These are phyloP conservation scores for Leccinum uliginosum DNA, from an alignment of 768 basidiomycete genomes.

Conservation along the genomic window DNA sequence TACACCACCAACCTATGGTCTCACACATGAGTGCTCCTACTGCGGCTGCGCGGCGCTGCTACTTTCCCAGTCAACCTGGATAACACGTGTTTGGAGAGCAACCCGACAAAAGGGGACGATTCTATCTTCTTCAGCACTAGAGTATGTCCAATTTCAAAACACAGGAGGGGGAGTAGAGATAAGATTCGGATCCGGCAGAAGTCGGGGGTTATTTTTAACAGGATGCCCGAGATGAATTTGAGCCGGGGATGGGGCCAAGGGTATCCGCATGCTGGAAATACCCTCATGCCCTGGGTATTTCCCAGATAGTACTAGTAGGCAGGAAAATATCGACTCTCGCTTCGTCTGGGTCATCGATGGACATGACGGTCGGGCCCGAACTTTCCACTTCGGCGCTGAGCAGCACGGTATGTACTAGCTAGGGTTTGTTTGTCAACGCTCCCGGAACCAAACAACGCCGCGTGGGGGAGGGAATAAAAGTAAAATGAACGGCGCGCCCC, in stretches of 20 bases:
- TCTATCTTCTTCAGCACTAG: slow-evolving; percentile 4
- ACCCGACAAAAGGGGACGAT: slow-evolving; percentile 3
- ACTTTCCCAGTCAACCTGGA: slow-evolving; percentile 11
- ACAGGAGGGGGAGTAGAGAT: slow-evolving; percentile 10
- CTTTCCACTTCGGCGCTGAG: background rate
- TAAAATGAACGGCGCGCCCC: background rate
- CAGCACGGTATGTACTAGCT: too few species aligned
- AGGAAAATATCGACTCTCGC: background rate
- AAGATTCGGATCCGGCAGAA: slow-evolving; percentile 22
- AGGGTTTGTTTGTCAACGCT: slow-evolving; percentile 10
- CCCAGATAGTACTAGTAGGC: background rate
- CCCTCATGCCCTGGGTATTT: background rate
- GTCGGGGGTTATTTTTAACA: slow-evolving; percentile 4
- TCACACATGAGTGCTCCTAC: background rate
- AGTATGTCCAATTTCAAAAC: slow-evolving; percentile 17
- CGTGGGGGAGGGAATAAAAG: background rate
- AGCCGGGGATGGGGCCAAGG: slow-evolving; percentile 16
- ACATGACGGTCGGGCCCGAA: background rate
- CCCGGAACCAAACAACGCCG: slow-evolving; percentile 17
- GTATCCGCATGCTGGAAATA: slow-evolving; percentile 3
- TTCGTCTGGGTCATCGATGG: background rate
- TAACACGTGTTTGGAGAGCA: slow-evolving; percentile 21
- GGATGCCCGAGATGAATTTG: background rate
- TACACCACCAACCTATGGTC: background rate
- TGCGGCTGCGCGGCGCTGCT: slow-evolving; percentile 13